A percentile compares a stretch with the other conserved stretches of the same genome.
phyloP scores from a whole-genome alignment of 331 rosid species.

The Spiraea crenata region DNA sequence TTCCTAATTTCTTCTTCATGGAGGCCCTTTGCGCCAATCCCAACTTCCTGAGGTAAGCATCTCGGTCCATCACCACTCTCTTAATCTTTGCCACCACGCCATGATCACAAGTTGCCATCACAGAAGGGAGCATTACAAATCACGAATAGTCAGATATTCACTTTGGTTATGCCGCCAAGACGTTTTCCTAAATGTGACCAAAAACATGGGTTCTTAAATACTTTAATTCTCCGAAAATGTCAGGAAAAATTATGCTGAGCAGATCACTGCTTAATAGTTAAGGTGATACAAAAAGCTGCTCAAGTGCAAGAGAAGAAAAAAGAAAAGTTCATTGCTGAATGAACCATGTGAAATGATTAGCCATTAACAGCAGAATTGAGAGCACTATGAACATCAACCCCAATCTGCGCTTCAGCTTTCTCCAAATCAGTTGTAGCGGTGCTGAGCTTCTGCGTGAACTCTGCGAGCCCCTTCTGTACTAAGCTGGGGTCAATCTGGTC shows the following conservation, averaged over 20 bases:
- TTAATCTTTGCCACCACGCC: constrained; percentile 90
- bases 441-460: constrained; percentile 85
- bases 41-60: constrained; percentile 83
- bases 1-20: constrained; percentile 63
- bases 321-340: neutral
- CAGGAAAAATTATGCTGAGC: neutral
- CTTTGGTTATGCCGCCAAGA: too few relatives aligned
- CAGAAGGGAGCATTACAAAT: constrained; percentile 70
- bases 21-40: constrained; percentile 68
- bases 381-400: constrained; percentile 87
- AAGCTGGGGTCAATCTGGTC: constrained; percentile 62
- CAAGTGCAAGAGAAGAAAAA: neutral
- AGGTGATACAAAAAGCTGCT: too few relatives aligned
- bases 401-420: constrained; percentile 97
- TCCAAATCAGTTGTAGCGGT: constrained; percentile 85
- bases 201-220: neutral
- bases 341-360: constrained; percentile 21
- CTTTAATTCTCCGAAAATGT: neutral
- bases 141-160: too few relatives aligned
- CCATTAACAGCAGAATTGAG: constrained; percentile 68
- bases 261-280: neutral
- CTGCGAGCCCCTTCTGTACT: constrained; percentile 93
- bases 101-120: constrained; percentile 92
- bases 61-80: constrained; percentile 96
- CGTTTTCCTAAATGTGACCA: too few relatives aligned